Percentiles rank a stretch among this genome's conserved stretches.
These are phyloP conservation scores for Coix lacrymajobi DNA, from an alignment of 176 grass and related monocot species.

Conservation along the genomic window DNA sequence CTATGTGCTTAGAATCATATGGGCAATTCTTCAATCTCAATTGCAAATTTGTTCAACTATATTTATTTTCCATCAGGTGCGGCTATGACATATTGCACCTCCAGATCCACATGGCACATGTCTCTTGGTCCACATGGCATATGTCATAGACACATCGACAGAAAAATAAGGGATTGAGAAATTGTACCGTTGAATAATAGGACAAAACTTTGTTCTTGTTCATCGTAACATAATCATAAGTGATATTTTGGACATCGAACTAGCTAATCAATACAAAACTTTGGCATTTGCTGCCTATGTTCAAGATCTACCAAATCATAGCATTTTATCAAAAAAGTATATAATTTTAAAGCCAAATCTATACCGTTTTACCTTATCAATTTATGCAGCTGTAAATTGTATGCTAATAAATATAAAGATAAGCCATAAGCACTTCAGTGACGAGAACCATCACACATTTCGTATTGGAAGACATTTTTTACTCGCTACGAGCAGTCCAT, in stretches of 20 bases:
- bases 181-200: not conserved
- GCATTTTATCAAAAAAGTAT: not conserved
- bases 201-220: not conserved
- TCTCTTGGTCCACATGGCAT: not conserved
- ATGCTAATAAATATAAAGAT: not conserved
- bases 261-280: not conserved
- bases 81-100: not conserved
- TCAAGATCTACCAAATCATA: not conserved
- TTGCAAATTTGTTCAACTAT: not conserved
- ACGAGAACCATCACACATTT: not conserved
- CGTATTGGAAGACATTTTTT: not conserved
- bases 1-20: not conserved
- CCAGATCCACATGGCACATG: not conserved
- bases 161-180: not conserved
- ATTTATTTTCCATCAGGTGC: not conserved
- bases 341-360: not conserved
- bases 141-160: not conserved
- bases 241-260: not conserved
- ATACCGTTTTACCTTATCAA: not conserved
- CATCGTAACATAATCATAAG: too few relatives aligned
- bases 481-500: not conserved
- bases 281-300: not conserved
- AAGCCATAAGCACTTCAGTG: too few relatives aligned
- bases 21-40: not conserved
- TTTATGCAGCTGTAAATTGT: not conserved